Conservation (phyloP, 805 yeast genomes). For the Candida pseudofarinosa region DNA sequence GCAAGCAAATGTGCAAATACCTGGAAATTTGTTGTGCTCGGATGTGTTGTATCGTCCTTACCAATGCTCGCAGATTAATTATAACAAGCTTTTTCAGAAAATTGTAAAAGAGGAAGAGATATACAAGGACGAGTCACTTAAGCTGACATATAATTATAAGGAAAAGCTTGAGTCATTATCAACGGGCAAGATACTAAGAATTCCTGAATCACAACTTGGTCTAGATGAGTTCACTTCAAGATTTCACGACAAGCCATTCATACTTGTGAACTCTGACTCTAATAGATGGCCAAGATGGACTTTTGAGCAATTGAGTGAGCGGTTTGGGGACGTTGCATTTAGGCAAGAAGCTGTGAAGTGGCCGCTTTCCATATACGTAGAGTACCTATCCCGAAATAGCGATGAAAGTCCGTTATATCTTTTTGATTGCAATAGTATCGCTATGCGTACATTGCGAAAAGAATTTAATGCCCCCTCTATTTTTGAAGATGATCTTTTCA, state of each 20-base stretch:
- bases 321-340: slow-evolving; percentile 61
- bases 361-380: slow-evolving; percentile 58
- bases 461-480: slow-evolving; percentile 53
- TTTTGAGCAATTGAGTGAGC: slow-evolving; percentile 39
- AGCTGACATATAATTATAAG: slow-evolving; percentile 6
- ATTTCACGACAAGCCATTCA: slow-evolving; percentile 62
- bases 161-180: slow-evolving; percentile 12
- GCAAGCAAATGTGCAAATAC: slow-evolving; percentile 46
- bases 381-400: slow-evolving; percentile 55
- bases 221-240: slow-evolving; percentile 41
- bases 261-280: slow-evolving; percentile 33
- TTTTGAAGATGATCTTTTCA: slow-evolving; percentile 60
- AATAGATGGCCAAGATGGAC: slow-evolving; percentile 67
- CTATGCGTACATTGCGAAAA: slow-evolving; percentile 52
- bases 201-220: slow-evolving; percentile 42
- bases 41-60: slow-evolving; percentile 80
- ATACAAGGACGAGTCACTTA: slow-evolving; percentile 16
- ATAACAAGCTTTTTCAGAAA: slow-evolving; percentile 43
- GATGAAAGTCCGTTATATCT: slow-evolving; percentile 86
- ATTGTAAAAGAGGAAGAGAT: slow-evolving; percentile 45
- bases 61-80: slow-evolving; percentile 72
- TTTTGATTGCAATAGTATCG: slow-evolving; percentile 76
- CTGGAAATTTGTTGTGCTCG: slow-evolving; percentile 56
- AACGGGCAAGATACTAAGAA: slow-evolving; percentile 49
- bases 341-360: slow-evolving; percentile 85